Conservation (phyloP, 148 eudicot genomes). For the Heliamphora exappendiculata region DNA sequence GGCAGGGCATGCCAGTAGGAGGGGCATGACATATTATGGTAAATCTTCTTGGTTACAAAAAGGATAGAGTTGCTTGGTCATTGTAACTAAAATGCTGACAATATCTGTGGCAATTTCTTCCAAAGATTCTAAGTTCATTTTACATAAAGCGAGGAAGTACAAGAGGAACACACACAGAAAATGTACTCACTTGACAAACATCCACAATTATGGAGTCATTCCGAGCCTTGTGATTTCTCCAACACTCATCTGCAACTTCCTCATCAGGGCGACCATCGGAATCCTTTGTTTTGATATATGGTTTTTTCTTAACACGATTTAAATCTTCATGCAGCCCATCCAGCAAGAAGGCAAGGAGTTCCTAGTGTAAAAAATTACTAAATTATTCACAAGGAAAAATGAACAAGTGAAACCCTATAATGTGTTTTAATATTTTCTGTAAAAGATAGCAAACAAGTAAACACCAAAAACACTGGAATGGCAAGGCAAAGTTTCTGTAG, state of each 20-base stretch:
- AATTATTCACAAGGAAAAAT: neutral
- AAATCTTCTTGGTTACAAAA: neutral
- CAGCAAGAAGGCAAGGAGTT: slow-evolving; percentile 87
- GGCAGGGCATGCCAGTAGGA: no score
- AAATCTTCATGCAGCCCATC: slow-evolving; percentile 96
- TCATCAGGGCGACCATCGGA: slow-evolving; percentile 75
- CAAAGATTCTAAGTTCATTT: neutral
- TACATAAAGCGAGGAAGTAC: neutral
- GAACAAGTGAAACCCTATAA: neutral
- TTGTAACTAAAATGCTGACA: neutral
- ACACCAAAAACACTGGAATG: neutral
- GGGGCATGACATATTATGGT: no score
- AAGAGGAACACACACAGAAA: neutral
- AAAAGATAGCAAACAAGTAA: neutral
- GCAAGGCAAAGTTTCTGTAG: neutral
- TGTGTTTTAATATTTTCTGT: neutral
- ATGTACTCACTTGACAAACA: slow-evolving; percentile 61
- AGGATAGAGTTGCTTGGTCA: neutral
- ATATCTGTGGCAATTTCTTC: neutral
- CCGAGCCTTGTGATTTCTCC: slow-evolving; percentile 83
- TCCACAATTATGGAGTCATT: slow-evolving; percentile 89
- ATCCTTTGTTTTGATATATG: slow-evolving; percentile 79
- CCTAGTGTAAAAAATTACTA: slow-evolving; percentile 32
- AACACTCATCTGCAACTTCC: slow-evolving; percentile 86
- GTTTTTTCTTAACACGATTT: slow-evolving; percentile 89